A percentile compares a stretch with the other conserved stretches of the same genome.
These are phyloP conservation scores for Salmacisia buchloeana DNA, from an alignment of 1,284 basidiomycete genomes.

Conservation along the genomic window DNA sequence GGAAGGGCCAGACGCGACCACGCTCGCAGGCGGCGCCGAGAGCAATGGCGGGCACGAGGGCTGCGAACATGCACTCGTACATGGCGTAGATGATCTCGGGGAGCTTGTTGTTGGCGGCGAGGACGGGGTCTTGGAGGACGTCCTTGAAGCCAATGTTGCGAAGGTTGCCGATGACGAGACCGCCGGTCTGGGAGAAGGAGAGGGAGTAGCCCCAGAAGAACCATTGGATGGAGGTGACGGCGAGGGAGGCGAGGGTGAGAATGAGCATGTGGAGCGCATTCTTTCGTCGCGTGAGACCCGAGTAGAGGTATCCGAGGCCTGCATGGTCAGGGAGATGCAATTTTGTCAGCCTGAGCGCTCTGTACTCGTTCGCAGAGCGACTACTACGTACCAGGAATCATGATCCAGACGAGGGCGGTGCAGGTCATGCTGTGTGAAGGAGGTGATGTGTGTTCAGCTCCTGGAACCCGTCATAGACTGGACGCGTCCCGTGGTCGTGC, in stretches of 20 bases:
- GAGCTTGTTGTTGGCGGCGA: slow-evolving; percentile 59
- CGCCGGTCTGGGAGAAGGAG: slow-evolving; percentile 60
- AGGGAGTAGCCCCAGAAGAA: slow-evolving; percentile 53
- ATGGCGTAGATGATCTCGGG: slow-evolving; percentile 56
- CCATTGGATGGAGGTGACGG: slow-evolving; percentile 59
- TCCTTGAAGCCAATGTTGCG: slow-evolving; percentile 58
- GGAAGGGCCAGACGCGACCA: slow-evolving; percentile 76
- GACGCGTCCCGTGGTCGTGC: too few relatives aligned
- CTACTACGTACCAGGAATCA: slow-evolving; percentile 58
- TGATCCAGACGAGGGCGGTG: slow-evolving; percentile 67
- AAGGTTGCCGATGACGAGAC: slow-evolving; percentile 68
- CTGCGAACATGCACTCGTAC: slow-evolving; percentile 52
- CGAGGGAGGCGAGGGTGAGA: slow-evolving; percentile 52
- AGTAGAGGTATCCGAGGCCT: slow-evolving; percentile 68
- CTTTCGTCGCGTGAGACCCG: slow-evolving; percentile 70
- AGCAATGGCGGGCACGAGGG: slow-evolving; percentile 56
- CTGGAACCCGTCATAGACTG: too few relatives aligned
- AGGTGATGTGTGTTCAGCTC: not conserved
- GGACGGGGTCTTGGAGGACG: slow-evolving; percentile 71
- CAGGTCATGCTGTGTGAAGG: slow-evolving; percentile 55
- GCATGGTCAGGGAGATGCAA: not conserved
- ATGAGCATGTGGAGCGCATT: slow-evolving; percentile 57
- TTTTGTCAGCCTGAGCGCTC: not conserved
- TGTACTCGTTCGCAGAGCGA: slow-evolving; percentile 54
- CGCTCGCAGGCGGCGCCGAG: slow-evolving; percentile 73